phyloP scores from a whole-genome alignment of 805 yeast species.

The Candida pseudofarinosa region DNA sequence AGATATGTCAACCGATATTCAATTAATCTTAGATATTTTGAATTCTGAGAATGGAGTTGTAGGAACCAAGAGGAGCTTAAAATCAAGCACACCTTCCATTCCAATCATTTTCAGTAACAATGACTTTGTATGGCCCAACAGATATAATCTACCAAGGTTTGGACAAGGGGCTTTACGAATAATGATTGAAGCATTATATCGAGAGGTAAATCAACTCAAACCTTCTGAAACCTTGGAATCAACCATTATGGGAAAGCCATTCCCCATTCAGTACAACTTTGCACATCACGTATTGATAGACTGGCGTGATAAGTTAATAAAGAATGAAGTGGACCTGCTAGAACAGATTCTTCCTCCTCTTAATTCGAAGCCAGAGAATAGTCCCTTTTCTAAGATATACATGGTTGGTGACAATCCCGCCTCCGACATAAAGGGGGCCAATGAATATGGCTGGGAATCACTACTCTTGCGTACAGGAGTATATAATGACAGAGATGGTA shows the following conservation, averaged over 20 bases:
- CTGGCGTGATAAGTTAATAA: conserved; percentile 41
- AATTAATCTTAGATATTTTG: conserved; percentile 68
- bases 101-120: conserved; percentile 80
- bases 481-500: conserved; percentile 56
- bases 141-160: conserved; percentile 69
- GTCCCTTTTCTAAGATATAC: conserved; percentile 55
- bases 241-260: conserved; percentile 78
- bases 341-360: conserved; percentile 41
- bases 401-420: conserved; percentile 99
- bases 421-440: conserved; percentile 88
- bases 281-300: conserved; percentile 69
- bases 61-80: conserved; percentile 51
- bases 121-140: conserved; percentile 87
- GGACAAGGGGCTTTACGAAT: conserved; percentile 89
- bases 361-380: conserved; percentile 29
- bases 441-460: conserved; percentile 82
- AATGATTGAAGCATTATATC: conserved; percentile 56
- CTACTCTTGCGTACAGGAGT: conserved; percentile 87
- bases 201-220: conserved; percentile 45
- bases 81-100: conserved; percentile 44
- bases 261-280: conserved; percentile 70
- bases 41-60: conserved; percentile 58
- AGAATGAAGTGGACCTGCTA: conserved; percentile 6
- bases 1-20: conserved; percentile 82
- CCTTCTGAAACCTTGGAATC: conserved; percentile 38